These are phyloP conservation scores for Ogataea nonfermentans DNA, from an alignment of 805 yeast genomes.

Conservation along the genomic window DNA sequence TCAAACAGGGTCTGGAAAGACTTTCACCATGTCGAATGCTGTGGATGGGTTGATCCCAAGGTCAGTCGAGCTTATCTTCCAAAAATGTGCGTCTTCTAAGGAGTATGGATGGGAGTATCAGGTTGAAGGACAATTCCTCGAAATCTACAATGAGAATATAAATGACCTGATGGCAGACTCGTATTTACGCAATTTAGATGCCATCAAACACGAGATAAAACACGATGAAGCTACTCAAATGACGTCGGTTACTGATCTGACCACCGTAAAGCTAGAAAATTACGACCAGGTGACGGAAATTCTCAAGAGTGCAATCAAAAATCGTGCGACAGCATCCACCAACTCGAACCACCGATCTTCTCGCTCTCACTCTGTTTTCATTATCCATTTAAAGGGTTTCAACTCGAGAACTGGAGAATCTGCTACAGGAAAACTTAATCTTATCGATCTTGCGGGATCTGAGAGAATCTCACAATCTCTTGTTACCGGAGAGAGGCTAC, in stretches of 20 bases:
- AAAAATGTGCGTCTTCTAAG: slow-evolving; percentile 45
- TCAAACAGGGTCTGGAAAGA: slow-evolving; percentile 95
- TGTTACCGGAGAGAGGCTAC: slow-evolving; percentile 74
- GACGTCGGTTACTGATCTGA: slow-evolving; percentile 62
- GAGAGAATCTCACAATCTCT: slow-evolving; percentile 77
- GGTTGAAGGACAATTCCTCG: slow-evolving; percentile 74
- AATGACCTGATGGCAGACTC: slow-evolving; percentile 57
- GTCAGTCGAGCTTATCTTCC: slow-evolving; percentile 69
- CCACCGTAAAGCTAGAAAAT: slow-evolving; percentile 41
- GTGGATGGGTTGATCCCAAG: slow-evolving; percentile 79
- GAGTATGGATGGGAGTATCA: slow-evolving; percentile 62
- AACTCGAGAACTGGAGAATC: slow-evolving; percentile 48
- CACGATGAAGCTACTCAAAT: slow-evolving; percentile 56
- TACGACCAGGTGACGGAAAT: slow-evolving; percentile 49
- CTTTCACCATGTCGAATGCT: slow-evolving; percentile 78
- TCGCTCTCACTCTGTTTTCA: slow-evolving; percentile 85
- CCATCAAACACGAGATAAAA: slow-evolving; percentile 60
- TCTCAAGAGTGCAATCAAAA: slow-evolving; percentile 52
- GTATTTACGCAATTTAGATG: slow-evolving; percentile 21
- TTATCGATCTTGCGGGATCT: slow-evolving; percentile 93
- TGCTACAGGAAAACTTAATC: slow-evolving; percentile 62
- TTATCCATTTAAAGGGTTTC: slow-evolving; percentile 55
- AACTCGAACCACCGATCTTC: slow-evolving; percentile 81
- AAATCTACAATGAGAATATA: slow-evolving; percentile 83
- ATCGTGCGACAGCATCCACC: slow-evolving; percentile 80